Evolutionary conservation across 768 basidiomycete genomes (phyloP).

Genomic region (Roridomyces roridus): DNA sequence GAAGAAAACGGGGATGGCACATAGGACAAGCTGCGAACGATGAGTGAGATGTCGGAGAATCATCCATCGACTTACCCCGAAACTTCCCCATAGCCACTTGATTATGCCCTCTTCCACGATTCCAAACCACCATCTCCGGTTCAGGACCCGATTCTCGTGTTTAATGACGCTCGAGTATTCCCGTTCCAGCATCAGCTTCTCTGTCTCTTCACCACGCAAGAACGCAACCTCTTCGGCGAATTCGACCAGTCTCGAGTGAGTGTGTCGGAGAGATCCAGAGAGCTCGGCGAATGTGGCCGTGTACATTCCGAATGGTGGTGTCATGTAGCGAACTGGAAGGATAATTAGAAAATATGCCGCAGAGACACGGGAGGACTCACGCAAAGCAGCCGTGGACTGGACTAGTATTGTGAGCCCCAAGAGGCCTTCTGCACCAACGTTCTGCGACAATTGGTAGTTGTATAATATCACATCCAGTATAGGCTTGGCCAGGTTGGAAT

Average conservation of each 20-base stretch:
- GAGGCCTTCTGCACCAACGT: slow-evolving; percentile 93
- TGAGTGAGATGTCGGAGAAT: slow-evolving; percentile 2
- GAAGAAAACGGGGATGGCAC: slow-evolving; percentile 94
- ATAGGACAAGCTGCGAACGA: slow-evolving; percentile 69
- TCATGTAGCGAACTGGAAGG: slow-evolving; percentile 78
- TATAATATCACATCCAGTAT: slow-evolving; percentile 91
- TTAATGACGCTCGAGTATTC: slow-evolving; percentile 85
- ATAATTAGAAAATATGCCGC: neutral
- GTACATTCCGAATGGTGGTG: slow-evolving; percentile 92
- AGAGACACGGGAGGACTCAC: slow-evolving; percentile 52
- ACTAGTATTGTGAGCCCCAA: slow-evolving; percentile 83
- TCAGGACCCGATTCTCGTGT: slow-evolving; percentile 84
- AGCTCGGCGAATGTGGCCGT: slow-evolving; percentile 88
- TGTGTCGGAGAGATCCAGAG: slow-evolving; percentile 87
- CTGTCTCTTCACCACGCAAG: slow-evolving; percentile 85
- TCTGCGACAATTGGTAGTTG: slow-evolving; percentile 93
- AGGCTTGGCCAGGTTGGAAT: slow-evolving; percentile 93
- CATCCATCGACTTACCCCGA: slow-evolving; percentile 65
- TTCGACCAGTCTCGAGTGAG: slow-evolving; percentile 90
- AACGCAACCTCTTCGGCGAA: slow-evolving; percentile 90
- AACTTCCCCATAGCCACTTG: slow-evolving; percentile 96
- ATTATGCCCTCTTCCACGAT: slow-evolving; percentile 86
- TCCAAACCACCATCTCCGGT: slow-evolving; percentile 84
- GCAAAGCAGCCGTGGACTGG: slow-evolving; percentile 79
- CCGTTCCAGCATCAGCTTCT: slow-evolving; percentile 90